Conservation (phyloP, 2,329 filamentous ascomycete species). For the Paracoccidioides brasiliensis region DNA sequence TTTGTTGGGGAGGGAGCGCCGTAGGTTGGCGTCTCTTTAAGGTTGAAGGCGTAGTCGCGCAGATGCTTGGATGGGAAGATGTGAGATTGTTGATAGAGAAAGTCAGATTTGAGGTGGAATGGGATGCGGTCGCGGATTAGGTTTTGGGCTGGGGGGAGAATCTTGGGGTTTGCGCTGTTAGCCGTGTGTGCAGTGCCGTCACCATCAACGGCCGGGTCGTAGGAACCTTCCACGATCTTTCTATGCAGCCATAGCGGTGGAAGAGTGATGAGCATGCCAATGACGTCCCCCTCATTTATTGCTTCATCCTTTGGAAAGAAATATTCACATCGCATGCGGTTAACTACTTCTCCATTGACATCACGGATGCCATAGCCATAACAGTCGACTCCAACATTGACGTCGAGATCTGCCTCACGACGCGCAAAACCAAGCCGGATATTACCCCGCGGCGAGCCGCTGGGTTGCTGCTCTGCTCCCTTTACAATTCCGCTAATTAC, state of each 20-base stretch:
- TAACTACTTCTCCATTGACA: conserved; percentile 77
- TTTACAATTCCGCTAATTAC: conserved; percentile 55
- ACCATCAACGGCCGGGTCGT: conserved; percentile 69
- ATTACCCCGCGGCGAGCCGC: conserved; percentile 26
- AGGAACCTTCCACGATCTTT: conserved; percentile 75
- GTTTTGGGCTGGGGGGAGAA: conserved; percentile 50
- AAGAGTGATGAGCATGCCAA: conserved; percentile 83
- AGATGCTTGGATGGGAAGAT: conserved; percentile 69
- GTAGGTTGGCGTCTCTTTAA: conserved; percentile 33
- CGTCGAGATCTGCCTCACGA: conserved; percentile 34
- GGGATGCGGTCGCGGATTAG: conserved; percentile 91
- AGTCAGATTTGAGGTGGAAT: conserved; percentile 83
- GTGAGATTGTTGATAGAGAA: conserved; percentile 65
- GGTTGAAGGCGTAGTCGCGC: conserved; percentile 49
- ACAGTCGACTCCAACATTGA: conserved; percentile 70
- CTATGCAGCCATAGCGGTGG: conserved; percentile 75
- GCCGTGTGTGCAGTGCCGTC: conserved; percentile 12
- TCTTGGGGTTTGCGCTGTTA: not conserved
- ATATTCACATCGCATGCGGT: conserved; percentile 84
- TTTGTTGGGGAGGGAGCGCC: conserved; percentile 42
- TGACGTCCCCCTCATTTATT: conserved; percentile 79
- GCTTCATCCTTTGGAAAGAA: conserved; percentile 70
- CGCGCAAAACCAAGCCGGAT: conserved; percentile 38
- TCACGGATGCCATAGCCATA: conserved; percentile 94
- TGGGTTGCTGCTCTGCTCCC: conserved; percentile 12